These are phyloP conservation scores for Xylaria telfairii DNA, from an alignment of 495 filamentous ascomycete species.

Conservation along the genomic window DNA sequence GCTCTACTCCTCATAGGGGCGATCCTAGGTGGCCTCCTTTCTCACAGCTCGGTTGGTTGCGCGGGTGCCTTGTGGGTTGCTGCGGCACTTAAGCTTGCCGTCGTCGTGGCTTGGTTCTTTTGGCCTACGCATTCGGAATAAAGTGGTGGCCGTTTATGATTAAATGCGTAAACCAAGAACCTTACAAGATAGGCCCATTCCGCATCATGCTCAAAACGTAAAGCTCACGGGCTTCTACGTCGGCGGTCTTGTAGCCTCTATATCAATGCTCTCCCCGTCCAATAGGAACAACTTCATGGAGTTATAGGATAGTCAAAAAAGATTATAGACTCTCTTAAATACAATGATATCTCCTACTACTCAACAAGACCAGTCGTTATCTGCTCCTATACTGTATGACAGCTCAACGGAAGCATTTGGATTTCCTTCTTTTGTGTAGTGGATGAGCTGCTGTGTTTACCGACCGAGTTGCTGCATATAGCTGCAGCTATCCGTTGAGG, in stretches of 20 bases:
- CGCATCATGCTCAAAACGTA: neutral
- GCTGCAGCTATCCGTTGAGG: too few species aligned
- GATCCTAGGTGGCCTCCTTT: slow-evolving; percentile 63
- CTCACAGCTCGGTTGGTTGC: slow-evolving; percentile 61
- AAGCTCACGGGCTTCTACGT: neutral
- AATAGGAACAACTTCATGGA: neutral
- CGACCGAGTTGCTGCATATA: too few species aligned
- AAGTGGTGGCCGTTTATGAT: neutral
- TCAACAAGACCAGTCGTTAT: neutral
- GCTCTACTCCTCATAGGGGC: slow-evolving; percentile 65
- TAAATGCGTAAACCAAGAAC: neutral
- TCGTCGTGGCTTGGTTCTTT: slow-evolving; percentile 60
- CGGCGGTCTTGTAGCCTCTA: neutral
- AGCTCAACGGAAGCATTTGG: too few species aligned
- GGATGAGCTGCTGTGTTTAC: too few species aligned
- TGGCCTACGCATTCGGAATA: slow-evolving; percentile 54
- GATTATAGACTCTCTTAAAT: neutral
- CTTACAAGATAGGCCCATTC: neutral
- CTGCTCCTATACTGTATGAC: too few species aligned
- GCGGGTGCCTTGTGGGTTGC: slow-evolving; percentile 70
- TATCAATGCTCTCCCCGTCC: neutral
- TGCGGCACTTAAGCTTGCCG: slow-evolving; percentile 57
- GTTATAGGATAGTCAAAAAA: neutral
- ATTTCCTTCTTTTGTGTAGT: too few species aligned
- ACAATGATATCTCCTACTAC: neutral